These are phyloP conservation scores for Ambrosia hybrid DNA, from an alignment of 140 eudicot species.

Conservation along the genomic window DNA sequence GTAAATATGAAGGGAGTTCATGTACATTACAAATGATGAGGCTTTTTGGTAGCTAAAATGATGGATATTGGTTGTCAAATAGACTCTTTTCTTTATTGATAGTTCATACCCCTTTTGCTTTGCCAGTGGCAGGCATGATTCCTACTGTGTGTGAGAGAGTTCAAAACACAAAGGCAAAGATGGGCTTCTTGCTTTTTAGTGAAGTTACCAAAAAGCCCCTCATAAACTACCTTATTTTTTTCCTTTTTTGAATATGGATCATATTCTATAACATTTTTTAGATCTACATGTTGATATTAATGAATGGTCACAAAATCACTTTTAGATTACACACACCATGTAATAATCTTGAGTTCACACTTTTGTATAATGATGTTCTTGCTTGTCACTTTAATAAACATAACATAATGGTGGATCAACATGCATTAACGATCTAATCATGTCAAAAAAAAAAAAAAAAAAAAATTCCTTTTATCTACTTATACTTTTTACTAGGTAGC, in stretches of 20 bases:
- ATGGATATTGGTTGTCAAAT: constrained; percentile 53
- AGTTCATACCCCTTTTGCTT: constrained; percentile 55
- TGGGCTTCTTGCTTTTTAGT: constrained; percentile 29
- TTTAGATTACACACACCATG: constrained; percentile 31
- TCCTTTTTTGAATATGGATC: constrained; percentile 4
- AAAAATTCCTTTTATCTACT: too few species aligned
- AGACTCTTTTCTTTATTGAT: constrained; percentile 45
- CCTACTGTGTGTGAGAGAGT: constrained; percentile 37
- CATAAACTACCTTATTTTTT: constrained; percentile 19
- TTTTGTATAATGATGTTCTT: constrained; percentile 38
- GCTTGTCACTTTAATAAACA: constrained; percentile 37
- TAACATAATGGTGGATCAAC: constrained; percentile 42
- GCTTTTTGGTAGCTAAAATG: constrained; percentile 39
- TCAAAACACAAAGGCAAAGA: constrained; percentile 48
- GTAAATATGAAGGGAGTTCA: constrained; percentile 39
- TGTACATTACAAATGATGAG: constrained; percentile 42
- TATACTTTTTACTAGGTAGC: constrained; percentile 5
- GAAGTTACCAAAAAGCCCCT: constrained; percentile 27
- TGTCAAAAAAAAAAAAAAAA: too few species aligned
- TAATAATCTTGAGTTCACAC: constrained; percentile 30
- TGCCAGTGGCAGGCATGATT: constrained; percentile 81
- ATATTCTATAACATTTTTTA: constrained; percentile 26
- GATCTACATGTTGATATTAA: constrained; percentile 33
- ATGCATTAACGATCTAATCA: constrained; percentile 41
- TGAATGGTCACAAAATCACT: constrained; percentile 23